Conservation (phyloP, 2,329 filamentous ascomycete genomes). For the Penicillium oxalicum region DNA sequence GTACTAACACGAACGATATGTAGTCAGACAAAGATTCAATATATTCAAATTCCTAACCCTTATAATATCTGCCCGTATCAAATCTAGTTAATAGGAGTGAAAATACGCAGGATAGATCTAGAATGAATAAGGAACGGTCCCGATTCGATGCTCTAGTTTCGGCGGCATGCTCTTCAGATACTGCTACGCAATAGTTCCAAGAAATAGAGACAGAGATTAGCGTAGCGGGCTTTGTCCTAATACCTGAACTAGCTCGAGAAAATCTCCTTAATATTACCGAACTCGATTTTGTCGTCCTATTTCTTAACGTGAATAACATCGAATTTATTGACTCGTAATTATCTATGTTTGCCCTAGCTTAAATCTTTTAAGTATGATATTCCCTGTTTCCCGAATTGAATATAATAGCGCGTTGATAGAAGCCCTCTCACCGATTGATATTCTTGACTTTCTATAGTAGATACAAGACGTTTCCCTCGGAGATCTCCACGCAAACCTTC, state of each 20-base stretch:
- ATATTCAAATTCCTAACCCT: no score
- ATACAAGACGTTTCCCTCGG: background rate
- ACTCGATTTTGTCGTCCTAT: background rate
- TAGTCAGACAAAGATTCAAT: no score
- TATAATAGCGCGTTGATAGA: background rate
- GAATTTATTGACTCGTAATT: background rate
- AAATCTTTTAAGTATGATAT: background rate
- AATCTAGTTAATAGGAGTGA: no score
- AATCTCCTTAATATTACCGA: background rate
- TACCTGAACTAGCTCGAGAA: background rate
- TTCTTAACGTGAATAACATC: background rate
- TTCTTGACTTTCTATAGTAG: background rate
- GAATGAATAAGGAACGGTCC: background rate
- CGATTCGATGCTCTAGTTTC: background rate
- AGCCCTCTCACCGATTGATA: background rate
- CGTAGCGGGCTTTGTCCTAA: background rate
- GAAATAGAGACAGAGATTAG: background rate
- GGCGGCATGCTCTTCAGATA: background rate
- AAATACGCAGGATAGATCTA: no score
- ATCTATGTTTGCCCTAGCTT: background rate
- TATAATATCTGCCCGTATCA: no score
- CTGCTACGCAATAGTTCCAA: background rate
- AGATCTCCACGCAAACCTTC: background rate
- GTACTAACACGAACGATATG: no score
- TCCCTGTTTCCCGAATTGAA: background rate